Evolutionary conservation across 2,329 filamentous ascomycete genomes (phyloP).

Genomic region (Epichloe sylvatica): DNA sequence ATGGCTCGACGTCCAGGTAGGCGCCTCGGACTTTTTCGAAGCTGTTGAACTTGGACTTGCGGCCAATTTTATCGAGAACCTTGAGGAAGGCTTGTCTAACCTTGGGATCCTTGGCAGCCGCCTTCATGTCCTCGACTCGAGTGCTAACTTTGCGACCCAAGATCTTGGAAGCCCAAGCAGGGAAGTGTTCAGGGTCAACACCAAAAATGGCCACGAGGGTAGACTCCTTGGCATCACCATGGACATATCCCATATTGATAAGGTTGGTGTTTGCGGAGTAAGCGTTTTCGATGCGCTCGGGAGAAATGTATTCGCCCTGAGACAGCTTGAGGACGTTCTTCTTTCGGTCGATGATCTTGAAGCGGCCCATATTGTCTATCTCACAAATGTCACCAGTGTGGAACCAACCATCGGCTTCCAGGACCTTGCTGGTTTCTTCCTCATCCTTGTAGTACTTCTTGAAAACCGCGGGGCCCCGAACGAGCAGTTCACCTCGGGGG

Average conservation of each 20-base stretch:
- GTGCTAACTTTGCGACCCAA: slow-evolving; percentile 51
- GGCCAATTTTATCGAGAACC: slow-evolving; percentile 64
- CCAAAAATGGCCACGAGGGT: slow-evolving; percentile 78
- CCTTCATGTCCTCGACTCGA: slow-evolving; percentile 53
- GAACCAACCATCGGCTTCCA: slow-evolving; percentile 92
- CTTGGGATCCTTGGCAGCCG: slow-evolving; percentile 52
- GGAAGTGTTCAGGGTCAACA: slow-evolving; percentile 72
- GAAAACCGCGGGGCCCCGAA: slow-evolving; percentile 73
- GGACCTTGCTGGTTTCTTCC: slow-evolving; percentile 68
- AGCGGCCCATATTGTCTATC: slow-evolving; percentile 71
- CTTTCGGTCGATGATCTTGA: slow-evolving; percentile 88
- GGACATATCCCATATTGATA: slow-evolving; percentile 70
- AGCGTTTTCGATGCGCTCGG: slow-evolving; percentile 92
- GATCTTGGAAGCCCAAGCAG: slow-evolving; percentile 63
- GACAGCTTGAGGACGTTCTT: slow-evolving; percentile 99
- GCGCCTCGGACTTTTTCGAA: slow-evolving; percentile 72
- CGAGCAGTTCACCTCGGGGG: slow-evolving; percentile 71
- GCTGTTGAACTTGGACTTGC: slow-evolving; percentile 77
- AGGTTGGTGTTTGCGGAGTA: slow-evolving; percentile 71
- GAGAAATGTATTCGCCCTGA: slow-evolving; percentile 95
- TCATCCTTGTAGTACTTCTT: slow-evolving; percentile 79
- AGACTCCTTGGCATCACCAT: slow-evolving; percentile 75
- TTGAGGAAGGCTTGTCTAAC: slow-evolving; percentile 63
- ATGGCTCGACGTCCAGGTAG: slow-evolving; percentile 71
- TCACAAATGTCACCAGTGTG: slow-evolving; percentile 84